phyloP scores from a whole-genome alignment of 139 green algal species.

The Haematococcus sp. region DNA sequence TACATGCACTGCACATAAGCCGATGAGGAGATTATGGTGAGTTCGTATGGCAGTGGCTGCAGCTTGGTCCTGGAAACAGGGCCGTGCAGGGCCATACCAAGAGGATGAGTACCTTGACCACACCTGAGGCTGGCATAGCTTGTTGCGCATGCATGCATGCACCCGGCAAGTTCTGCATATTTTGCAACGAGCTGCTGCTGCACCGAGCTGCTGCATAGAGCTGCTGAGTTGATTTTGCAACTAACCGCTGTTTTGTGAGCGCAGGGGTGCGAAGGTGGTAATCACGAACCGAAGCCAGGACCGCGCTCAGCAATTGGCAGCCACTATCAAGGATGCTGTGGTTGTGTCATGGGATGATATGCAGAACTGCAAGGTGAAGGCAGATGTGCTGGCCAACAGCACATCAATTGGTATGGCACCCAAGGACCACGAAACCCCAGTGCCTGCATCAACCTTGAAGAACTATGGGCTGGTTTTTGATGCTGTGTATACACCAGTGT shows the following conservation, averaged over 20 bases:
- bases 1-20: too few species aligned
- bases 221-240: too few species aligned
- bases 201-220: too few species aligned
- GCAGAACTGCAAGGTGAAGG: conserved; percentile 33
- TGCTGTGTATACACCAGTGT: conserved; percentile 93
- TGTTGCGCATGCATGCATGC: too few species aligned
- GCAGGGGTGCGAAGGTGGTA: conserved; percentile 64
- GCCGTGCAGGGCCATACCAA: too few species aligned
- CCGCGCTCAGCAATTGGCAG: conserved; percentile 68
- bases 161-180: too few species aligned
- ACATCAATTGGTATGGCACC: conserved; percentile 94
- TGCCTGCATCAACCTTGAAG: conserved; percentile 24
- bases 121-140: too few species aligned
- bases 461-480: conserved; percentile 92
- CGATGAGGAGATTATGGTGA: too few species aligned
- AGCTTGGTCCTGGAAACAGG: too few species aligned
- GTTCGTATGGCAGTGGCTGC: too few species aligned
- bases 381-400: conserved; percentile 91
- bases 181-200: too few species aligned
- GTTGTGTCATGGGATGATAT: conserved; percentile 47
- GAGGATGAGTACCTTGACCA: too few species aligned
- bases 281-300: conserved; percentile 75
- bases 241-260: background rate
- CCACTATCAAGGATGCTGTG: conserved; percentile 16
- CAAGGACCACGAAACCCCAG: conserved; percentile 64